A percentile compares a stretch with the other conserved stretches of the same genome.
These are phyloP conservation scores for Candida glucosophila DNA, from an alignment of 1,139 yeast species.

Conservation along the genomic window DNA sequence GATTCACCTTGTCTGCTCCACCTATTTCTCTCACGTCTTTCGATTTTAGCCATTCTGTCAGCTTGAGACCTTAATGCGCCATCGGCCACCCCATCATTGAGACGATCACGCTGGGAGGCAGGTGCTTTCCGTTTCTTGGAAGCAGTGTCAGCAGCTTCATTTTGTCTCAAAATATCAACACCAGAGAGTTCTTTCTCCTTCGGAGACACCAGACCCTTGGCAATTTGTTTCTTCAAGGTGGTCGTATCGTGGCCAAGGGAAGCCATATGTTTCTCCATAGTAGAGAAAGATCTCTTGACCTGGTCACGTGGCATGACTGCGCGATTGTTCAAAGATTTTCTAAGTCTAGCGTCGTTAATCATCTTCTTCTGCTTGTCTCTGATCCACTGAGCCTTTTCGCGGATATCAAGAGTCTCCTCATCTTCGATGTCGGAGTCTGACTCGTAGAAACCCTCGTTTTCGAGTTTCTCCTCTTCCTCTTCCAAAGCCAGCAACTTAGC, in stretches of 20 bases:
- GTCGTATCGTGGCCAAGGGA: slow-evolving; percentile 82
- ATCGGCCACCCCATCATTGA: slow-evolving; percentile 78
- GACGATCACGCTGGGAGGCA: slow-evolving; percentile 65
- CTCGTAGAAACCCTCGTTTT: slow-evolving; percentile 91
- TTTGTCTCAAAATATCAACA: slow-evolving; percentile 63
- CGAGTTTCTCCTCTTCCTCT: slow-evolving; percentile 93
- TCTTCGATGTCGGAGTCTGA: slow-evolving; percentile 71
- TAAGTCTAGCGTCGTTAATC: slow-evolving; percentile 81
- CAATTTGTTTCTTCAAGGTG: slow-evolving; percentile 44
- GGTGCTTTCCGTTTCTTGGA: slow-evolving; percentile 38
- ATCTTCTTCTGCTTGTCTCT: slow-evolving; percentile 90
- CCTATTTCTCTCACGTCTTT: slow-evolving; percentile 91
- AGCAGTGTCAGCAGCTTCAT: slow-evolving; percentile 36
- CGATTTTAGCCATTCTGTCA: slow-evolving; percentile 77
- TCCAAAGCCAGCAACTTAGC: slow-evolving; percentile 90
- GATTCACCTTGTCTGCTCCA: slow-evolving; percentile 92
- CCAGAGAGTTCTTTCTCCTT: slow-evolving; percentile 54
- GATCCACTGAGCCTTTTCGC: slow-evolving; percentile 89
- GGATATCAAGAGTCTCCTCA: slow-evolving; percentile 59
- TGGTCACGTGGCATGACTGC: slow-evolving; percentile 92
- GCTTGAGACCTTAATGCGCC: slow-evolving; percentile 81
- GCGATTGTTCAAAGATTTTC: slow-evolving; percentile 80
- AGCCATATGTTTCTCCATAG: slow-evolving; percentile 85
- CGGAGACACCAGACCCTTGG: slow-evolving; percentile 30
- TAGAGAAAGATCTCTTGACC: slow-evolving; percentile 63